Percentiles rank a stretch among this genome's conserved stretches.
Conservation (phyloP, 441 rosid species). For the Arabidopsis lyrata region DNA sequence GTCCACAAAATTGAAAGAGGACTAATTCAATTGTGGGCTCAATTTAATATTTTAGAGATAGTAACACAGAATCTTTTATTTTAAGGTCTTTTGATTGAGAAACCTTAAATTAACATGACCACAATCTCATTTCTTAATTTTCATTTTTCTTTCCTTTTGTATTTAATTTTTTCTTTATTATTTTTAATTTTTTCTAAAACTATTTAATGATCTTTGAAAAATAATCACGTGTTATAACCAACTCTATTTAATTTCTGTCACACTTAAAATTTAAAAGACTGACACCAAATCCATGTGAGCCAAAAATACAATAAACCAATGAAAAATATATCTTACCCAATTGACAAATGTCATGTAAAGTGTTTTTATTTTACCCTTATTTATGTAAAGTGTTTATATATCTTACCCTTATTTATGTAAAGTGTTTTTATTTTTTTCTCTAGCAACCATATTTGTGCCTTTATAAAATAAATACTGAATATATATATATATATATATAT, state of each 20-base stretch:
- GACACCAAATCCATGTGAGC: constrained; percentile 15
- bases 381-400: neutral
- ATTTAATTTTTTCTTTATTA: neutral
- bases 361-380: too few relatives aligned
- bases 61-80: neutral
- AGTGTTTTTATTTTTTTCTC: neutral
- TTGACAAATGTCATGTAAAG: neutral
- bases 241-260: neutral
- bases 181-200: neutral
- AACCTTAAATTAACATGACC: neutral
- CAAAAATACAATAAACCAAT: constrained; percentile 1
- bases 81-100: neutral
- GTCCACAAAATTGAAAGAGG: neutral
- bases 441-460: neutral
- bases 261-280: neutral
- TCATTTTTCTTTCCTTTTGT: neutral
- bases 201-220: too few relatives aligned
- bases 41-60: neutral
- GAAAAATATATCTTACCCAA: neutral
- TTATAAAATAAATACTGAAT: too few relatives aligned
- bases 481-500: too few relatives aligned
- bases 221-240: constrained; percentile 4
- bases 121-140: neutral
- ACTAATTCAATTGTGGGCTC: too few relatives aligned
- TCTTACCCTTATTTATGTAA: neutral